These are phyloP conservation scores for Saturnispora hagleri DNA, from an alignment of 805 yeast genomes.

Conservation along the genomic window DNA sequence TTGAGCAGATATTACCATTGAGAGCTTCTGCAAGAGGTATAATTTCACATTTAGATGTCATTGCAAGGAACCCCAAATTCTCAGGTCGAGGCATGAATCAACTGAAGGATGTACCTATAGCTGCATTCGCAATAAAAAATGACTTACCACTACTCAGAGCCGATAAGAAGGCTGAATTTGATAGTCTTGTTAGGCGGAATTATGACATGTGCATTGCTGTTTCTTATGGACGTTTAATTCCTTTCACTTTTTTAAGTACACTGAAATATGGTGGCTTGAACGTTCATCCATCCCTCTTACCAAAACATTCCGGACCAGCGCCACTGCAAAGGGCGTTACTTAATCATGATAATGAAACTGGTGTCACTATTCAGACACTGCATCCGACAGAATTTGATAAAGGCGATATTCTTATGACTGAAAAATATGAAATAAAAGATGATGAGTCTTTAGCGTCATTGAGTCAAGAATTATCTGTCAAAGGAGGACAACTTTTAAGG, in stretches of 20 bases:
- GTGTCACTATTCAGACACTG: conserved; percentile 82
- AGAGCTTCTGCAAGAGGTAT: not conserved
- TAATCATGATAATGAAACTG: conserved; percentile 54
- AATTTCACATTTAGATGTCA: conserved; percentile 39
- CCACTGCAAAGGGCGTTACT: conserved; percentile 78
- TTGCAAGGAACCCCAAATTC: conserved; percentile 54
- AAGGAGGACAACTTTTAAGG: conserved; percentile 54
- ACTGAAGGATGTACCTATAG: conserved; percentile 46
- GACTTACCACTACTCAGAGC: conserved; percentile 39
- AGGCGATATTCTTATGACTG: conserved; percentile 62
- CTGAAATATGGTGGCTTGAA: conserved; percentile 66
- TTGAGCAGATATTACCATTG: conserved; percentile 31
- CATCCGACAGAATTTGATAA: conserved; percentile 82
- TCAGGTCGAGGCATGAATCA: conserved; percentile 48
- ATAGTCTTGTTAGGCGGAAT: conserved; percentile 16
- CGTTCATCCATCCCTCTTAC: conserved; percentile 87
- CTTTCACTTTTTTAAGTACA: conserved; percentile 41
- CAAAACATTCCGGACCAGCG: conserved; percentile 77
- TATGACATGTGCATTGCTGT: conserved; percentile 80
- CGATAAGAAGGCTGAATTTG: conserved; percentile 36
- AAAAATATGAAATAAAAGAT: conserved; percentile 32
- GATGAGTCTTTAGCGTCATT: conserved; percentile 40
- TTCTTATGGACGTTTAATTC: conserved; percentile 80
- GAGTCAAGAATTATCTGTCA: conserved; percentile 40
- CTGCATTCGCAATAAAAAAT: conserved; percentile 28